Evolutionary conservation across 202 grass and related monocot genomes (phyloP), one percentile per base, ranked within the genome.

Genomic region (Dendrocalamus latiflorus): DNA sequence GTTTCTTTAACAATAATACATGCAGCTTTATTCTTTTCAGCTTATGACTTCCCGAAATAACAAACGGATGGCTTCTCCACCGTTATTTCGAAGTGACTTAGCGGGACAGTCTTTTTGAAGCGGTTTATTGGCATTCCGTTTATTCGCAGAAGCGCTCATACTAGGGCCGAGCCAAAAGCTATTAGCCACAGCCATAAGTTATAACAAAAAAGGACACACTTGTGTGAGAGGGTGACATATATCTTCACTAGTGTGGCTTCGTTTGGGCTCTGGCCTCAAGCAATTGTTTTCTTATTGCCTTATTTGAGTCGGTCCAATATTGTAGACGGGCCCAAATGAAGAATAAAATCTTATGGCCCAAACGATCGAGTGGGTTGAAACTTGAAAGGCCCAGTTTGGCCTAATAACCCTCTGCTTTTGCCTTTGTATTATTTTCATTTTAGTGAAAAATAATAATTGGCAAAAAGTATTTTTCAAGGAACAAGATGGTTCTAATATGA

Each of bases 91-190:
- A 33, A 33, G 33, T 33, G 33, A 0, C 4, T 33, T 36, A 36
- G 34, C 4, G 5, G 34, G 34, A 36, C 0, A 36, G 5, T 1
- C 5, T 36, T 36, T 36, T 36, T 36, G 0, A 36, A 36, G 0
- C 5, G 0, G 4, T 6, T 36, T 36, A 36, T 36, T 3, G 34
- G 34, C 5, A 36, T 36, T 36, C 5, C 0, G 5, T 36, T 36
- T 36, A 1, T 36, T 6, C 34, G 5, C 34, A 36, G 0, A 36
- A 36, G 0, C 5, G 0, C 5, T 36, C 3, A 3, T 3, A 0
- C 5, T 36, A 36, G 0, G 5, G 5, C n/a, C n/a, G n/a, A n/a
- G n/a, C 34, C 34, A 36, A 36, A 36, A 36, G 5, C 5, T 36
- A 36, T 36, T 0, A 36, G 5, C 5, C 0, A 6, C 5, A 36